Evolutionary conservation across 1,284 basidiomycete genomes (phyloP).

Genomic region (Puccinia hordei): DNA sequence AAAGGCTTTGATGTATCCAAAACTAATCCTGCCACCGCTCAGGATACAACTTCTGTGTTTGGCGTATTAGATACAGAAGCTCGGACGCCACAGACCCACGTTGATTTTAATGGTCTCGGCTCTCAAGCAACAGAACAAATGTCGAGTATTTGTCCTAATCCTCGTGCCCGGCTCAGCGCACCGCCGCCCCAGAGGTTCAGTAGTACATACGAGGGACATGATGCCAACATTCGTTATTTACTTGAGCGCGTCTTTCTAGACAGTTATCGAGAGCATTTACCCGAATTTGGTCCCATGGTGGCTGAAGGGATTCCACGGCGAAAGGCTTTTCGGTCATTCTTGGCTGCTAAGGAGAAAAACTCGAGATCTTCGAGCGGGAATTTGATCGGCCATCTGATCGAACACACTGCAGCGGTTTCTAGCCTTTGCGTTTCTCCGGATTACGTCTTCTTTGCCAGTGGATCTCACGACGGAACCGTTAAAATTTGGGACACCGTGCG

Average conservation of each 20-base stretch:
- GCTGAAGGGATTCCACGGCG: slow-evolving; percentile 62
- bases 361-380: slow-evolving; percentile 66
- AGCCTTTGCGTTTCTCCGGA: slow-evolving; percentile 86
- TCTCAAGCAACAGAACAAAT: slow-evolving; percentile 51
- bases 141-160: slow-evolving; percentile 56
- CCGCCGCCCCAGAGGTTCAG: slow-evolving; percentile 32
- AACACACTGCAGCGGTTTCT: slow-evolving; percentile 78
- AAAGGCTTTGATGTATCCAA: slow-evolving; percentile 51
- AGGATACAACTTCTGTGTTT: slow-evolving; percentile 43
- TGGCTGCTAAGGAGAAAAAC: slow-evolving; percentile 54
- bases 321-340: slow-evolving; percentile 58
- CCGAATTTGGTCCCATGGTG: slow-evolving; percentile 84
- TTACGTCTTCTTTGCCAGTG: slow-evolving; percentile 87
- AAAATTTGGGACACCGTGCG: slow-evolving; percentile 81
- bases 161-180: neutral
- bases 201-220: slow-evolving; percentile 73
- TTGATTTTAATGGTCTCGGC: slow-evolving; percentile 22
- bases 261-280: slow-evolving; percentile 74
- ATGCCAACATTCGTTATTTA: slow-evolving; percentile 75
- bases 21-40: slow-evolving; percentile 47
- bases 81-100: slow-evolving; percentile 2
- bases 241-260: slow-evolving; percentile 87
- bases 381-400: slow-evolving; percentile 80
- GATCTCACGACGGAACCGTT: slow-evolving; percentile 79
- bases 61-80: slow-evolving; percentile 44